Evolutionary conservation across 257 asterid genomes (phyloP).

Genomic region (Marsdenia floribunda): DNA sequence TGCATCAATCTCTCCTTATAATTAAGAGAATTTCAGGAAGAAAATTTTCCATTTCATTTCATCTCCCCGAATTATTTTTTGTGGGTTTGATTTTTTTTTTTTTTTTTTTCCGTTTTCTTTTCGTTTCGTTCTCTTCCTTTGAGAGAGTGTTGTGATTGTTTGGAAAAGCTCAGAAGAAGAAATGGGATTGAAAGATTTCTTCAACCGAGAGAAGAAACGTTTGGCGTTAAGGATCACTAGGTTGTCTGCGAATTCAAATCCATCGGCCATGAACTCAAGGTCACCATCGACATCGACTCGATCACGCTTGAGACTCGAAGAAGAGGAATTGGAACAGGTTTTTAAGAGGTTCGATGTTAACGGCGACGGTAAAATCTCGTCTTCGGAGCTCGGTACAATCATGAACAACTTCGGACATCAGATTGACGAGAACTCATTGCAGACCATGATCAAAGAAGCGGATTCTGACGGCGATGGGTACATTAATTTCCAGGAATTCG

Average conservation of each 20-base stretch:
- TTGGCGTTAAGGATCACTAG: background rate
- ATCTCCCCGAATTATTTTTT: too few species aligned
- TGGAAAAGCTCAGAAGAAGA: too few species aligned
- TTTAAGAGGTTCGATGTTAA: slow-evolving; percentile 80
- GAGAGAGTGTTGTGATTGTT: background rate
- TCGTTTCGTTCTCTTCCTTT: background rate
- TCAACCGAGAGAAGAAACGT: slow-evolving; percentile 44
- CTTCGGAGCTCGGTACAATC: slow-evolving; percentile 61
- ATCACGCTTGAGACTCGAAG: slow-evolving; percentile 49
- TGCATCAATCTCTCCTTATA: too few species aligned
- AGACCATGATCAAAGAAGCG: slow-evolving; percentile 62
- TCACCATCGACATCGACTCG: slow-evolving; percentile 43
- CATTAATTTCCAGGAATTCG: slow-evolving; percentile 67
- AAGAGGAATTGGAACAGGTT: slow-evolving; percentile 70
- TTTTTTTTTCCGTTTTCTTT: background rate
- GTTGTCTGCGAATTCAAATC: slow-evolving; percentile 10
- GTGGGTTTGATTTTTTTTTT: too few species aligned
- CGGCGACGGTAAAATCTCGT: slow-evolving; percentile 73
- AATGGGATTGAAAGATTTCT: slow-evolving; percentile 55
- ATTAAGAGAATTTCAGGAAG: too few species aligned
- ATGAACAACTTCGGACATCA: slow-evolving; percentile 69
- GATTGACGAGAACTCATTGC: slow-evolving; percentile 50
- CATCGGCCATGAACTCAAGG: slow-evolving; percentile 21
- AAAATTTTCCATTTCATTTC: too few species aligned
- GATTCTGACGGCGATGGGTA: slow-evolving; percentile 83